Conservation (phyloP, 306 rosid species). For the Cicer cuneatum region DNA sequence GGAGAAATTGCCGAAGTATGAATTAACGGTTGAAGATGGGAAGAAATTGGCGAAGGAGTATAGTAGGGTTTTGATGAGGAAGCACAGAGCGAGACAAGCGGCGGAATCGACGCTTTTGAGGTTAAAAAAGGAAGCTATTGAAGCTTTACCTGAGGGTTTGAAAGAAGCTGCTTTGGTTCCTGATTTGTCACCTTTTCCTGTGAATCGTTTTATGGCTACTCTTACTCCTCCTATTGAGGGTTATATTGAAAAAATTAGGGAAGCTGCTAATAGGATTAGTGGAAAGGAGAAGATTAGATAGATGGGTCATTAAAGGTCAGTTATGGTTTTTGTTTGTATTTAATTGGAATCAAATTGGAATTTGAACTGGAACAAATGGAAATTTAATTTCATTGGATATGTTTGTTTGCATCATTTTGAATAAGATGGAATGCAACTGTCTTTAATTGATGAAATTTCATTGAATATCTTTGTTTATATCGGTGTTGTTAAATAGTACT, state of each 20-base stretch:
- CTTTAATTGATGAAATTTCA: not conserved
- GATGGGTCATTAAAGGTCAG: conserved; percentile 30
- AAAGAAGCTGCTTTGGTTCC: conserved; percentile 83
- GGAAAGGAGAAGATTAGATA: conserved; percentile 75
- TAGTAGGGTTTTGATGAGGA: conserved; percentile 85
- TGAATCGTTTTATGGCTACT: conserved; percentile 78
- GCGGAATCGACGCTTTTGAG: conserved; percentile 68
- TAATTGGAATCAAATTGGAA: not conserved
- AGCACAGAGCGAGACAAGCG: conserved; percentile 78
- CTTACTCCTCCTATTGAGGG: conserved; percentile 87
- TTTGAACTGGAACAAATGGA: not conserved
- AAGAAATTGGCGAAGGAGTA: conserved; percentile 85
- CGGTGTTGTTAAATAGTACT: not conserved
- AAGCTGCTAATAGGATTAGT: conserved; percentile 76
- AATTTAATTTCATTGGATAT: not conserved
- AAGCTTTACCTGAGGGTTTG: conserved; percentile 78
- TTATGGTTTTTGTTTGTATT: conserved; percentile 3
- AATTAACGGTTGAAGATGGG: conserved; percentile 80
- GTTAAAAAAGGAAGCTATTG: conserved; percentile 82
- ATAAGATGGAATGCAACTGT: conserved; percentile 7
- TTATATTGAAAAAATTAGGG: conserved; percentile 74
- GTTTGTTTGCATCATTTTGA: not conserved
- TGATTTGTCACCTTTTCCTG: conserved; percentile 76
- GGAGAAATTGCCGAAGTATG: conserved; percentile 74
- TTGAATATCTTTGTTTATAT: not conserved